These are phyloP conservation scores for Catunica adiposa DNA, from an alignment of 2,329 filamentous ascomycete genomes.

Conservation along the genomic window DNA sequence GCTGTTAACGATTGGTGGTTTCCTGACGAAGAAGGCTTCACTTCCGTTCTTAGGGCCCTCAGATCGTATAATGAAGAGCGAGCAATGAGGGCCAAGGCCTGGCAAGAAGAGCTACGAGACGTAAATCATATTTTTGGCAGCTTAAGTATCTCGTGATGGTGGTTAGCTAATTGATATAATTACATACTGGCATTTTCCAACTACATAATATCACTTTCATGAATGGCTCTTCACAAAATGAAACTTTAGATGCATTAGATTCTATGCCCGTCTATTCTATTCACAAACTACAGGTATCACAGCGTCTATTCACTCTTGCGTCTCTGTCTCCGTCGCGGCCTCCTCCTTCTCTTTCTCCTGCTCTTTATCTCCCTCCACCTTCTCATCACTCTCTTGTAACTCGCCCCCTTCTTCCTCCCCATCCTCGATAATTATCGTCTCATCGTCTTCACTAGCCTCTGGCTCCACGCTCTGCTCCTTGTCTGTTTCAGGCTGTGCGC, in stretches of 20 bases:
- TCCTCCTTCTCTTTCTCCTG: slow-evolving; percentile 15
- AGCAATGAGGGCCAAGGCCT: slow-evolving; percentile 40
- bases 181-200: too few species aligned
- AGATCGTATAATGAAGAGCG: slow-evolving; percentile 70
- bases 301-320: not conserved
- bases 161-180: not conserved
- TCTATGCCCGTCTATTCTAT: too few species aligned
- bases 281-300: not conserved
- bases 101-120: slow-evolving; percentile 51
- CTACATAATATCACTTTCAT: too few species aligned
- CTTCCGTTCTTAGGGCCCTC: slow-evolving; percentile 56
- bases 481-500: not conserved
- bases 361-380: not conserved
- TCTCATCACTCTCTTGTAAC: slow-evolving; percentile 14
- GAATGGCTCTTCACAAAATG: too few species aligned
- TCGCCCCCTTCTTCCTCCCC: slow-evolving; percentile 24
- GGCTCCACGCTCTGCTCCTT: slow-evolving; percentile 15
- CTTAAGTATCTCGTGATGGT: not conserved
- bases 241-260: not conserved
- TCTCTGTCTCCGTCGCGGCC: not conserved
- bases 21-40: slow-evolving; percentile 61
- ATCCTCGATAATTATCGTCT: not conserved
- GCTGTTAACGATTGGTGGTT: slow-evolving; percentile 77
- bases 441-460: too few species aligned
- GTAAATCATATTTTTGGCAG: slow-evolving; percentile 28